Conservation (phyloP, 257 asterid genomes). For the Nicotiana tomentosiformis region DNA sequence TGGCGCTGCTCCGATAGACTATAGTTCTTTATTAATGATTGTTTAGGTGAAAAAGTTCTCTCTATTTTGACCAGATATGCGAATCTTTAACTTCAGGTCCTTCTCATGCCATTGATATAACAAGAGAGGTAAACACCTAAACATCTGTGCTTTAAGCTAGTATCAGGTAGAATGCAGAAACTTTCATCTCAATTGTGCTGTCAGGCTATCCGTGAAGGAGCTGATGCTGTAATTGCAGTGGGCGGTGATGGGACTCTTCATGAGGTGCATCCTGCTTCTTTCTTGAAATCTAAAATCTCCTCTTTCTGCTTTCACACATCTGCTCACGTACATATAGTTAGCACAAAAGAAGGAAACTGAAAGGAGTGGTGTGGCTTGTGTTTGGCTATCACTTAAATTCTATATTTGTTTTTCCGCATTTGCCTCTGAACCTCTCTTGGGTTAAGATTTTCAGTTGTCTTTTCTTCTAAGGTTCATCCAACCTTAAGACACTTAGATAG, state of each 20-base stretch:
- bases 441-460: not conserved
- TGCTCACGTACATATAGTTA: not conserved
- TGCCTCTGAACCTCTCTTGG: not conserved
- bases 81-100: conserved; percentile 91
- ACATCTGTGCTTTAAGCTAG: conserved; percentile 13
- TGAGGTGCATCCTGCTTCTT: conserved; percentile 42
- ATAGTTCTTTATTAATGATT: not conserved
- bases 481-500: not conserved
- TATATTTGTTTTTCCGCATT: not conserved
- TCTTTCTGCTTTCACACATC: not conserved
- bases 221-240: conserved; percentile 87
- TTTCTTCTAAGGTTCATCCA: not conserved
- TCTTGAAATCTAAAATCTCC: not conserved
- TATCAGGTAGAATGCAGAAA: conserved; percentile 9
- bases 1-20: not conserved
- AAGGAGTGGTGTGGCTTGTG: not conserved
- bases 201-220: conserved; percentile 95
- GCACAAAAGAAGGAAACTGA: not conserved
- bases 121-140: conserved; percentile 65
- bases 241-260: conserved; percentile 99
- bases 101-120: conserved; percentile 73
- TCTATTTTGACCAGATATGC: conserved; percentile 49
- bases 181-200: conserved; percentile 15
- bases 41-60: conserved; percentile 9
- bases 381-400: not conserved